A percentile compares a stretch with the other conserved stretches of the same genome.
phyloP scores from a whole-genome alignment of 2,329 filamentous ascomycete genomes.

The Rugonectria rugulosa region DNA sequence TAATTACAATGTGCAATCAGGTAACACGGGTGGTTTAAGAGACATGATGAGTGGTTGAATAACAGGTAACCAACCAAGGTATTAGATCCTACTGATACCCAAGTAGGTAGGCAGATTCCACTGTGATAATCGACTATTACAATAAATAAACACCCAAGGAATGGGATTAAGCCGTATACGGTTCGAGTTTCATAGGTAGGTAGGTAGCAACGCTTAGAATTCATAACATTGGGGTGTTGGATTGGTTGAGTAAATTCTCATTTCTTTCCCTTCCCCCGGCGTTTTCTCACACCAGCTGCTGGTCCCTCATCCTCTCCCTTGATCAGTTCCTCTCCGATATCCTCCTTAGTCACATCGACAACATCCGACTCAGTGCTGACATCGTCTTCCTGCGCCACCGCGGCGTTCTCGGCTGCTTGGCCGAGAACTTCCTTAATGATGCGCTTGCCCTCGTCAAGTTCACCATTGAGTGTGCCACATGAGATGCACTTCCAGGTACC shows the following conservation, averaged over 20 bases:
- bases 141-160: no score
- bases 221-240: background rate
- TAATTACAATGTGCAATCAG: no score
- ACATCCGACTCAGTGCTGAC: conserved; percentile 17
- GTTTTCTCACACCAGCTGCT: conserved; percentile 35
- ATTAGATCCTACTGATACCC: no score
- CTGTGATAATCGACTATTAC: no score
- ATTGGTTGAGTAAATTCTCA: conserved; percentile 19
- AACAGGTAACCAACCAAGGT: no score
- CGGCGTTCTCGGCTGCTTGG: conserved; percentile 30
- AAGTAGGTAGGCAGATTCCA: no score
- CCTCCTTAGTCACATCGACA: conserved; percentile 25
- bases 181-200: no score
- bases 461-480: conserved; percentile 84
- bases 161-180: no score
- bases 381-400: conserved; percentile 23
- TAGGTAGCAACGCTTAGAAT: background rate
- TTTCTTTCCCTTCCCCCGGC: conserved; percentile 37
- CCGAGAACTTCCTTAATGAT: conserved; percentile 72
- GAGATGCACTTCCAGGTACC: conserved; percentile 88
- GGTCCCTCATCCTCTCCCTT: conserved; percentile 29
- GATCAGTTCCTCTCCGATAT: conserved; percentile 18
- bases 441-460: conserved; percentile 77
- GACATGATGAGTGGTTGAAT: no score
- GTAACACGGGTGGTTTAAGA: no score